A percentile compares a stretch with the other conserved stretches of the same genome.
Conservation (phyloP, 768 basidiomycete species). For the Suillus subaureus region DNA sequence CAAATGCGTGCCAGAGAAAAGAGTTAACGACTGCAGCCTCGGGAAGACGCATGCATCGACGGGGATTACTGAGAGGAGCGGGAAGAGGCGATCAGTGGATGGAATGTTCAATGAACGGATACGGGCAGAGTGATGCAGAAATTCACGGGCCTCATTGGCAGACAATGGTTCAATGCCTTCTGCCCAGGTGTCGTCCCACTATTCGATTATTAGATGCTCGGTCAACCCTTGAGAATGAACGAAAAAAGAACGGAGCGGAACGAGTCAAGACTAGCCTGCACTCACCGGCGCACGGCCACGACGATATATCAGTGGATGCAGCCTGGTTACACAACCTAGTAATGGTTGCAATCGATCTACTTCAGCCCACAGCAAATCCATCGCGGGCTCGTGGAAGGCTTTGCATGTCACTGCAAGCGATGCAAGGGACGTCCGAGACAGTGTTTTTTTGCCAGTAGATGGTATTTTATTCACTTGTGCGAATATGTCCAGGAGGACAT, state of each 20-base stretch:
- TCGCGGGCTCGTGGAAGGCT: background rate
- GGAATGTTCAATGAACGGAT: background rate
- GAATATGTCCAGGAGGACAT: background rate
- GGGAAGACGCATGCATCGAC: background rate
- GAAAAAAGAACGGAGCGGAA: background rate
- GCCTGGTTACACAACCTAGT: background rate
- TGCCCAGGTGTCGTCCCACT: background rate
- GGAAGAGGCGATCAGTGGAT: background rate
- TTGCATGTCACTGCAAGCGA: background rate
- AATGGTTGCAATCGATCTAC: background rate
- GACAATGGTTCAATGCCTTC: background rate
- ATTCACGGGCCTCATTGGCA: background rate
- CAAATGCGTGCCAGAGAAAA: background rate
- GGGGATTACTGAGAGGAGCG: background rate
- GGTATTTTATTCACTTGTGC: background rate
- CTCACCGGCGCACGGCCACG: background rate
- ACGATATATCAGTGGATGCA: background rate
- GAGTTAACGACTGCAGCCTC: background rate
- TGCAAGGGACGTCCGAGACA: background rate
- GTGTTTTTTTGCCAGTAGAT: background rate
- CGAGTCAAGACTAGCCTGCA: background rate
- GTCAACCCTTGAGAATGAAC: background rate
- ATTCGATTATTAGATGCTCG: background rate
- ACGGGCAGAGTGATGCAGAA: background rate
- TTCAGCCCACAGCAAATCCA: background rate